Evolutionary conservation across 345 rosid genomes (phyloP).

Genomic region (Microcos paniculata): DNA sequence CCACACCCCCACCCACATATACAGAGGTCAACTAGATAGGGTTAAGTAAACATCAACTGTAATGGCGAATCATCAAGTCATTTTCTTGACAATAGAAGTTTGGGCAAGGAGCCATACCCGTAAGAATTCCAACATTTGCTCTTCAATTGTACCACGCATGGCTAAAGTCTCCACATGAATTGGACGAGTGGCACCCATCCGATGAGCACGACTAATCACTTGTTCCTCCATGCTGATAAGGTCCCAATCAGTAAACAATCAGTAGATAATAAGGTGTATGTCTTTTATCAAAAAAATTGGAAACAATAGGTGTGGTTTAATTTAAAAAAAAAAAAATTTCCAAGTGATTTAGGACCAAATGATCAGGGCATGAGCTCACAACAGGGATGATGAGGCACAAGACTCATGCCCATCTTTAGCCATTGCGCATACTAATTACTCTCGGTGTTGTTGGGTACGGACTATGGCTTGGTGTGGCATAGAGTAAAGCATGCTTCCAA

Average conservation of each 20-base stretch:
- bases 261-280: neutral
- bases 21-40: neutral
- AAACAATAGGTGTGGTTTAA: neutral
- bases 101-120: constrained; percentile 41
- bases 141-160: constrained; percentile 91
- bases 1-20: neutral
- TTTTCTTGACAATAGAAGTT: constrained; percentile 1
- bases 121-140: constrained; percentile 85
- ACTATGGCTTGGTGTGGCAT: neutral
- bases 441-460: neutral
- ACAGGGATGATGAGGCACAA: neutral
- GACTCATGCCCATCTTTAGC: neutral
- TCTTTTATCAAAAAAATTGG: neutral
- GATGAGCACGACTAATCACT: constrained; percentile 89
- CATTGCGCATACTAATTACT: neutral
- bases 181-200: constrained; percentile 92
- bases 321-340: neutral
- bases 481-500: neutral
- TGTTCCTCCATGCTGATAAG: constrained; percentile 88
- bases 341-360: neutral
- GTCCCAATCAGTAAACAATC: neutral
- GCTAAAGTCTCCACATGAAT: constrained; percentile 82
- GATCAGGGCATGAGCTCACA: neutral
- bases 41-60: neutral
- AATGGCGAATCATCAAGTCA: neutral